Percentiles rank a stretch among this genome's conserved stretches.
phyloP scores from a whole-genome alignment of 2,329 filamentous ascomycete genomes.

The Aspergillus carbonarius region DNA sequence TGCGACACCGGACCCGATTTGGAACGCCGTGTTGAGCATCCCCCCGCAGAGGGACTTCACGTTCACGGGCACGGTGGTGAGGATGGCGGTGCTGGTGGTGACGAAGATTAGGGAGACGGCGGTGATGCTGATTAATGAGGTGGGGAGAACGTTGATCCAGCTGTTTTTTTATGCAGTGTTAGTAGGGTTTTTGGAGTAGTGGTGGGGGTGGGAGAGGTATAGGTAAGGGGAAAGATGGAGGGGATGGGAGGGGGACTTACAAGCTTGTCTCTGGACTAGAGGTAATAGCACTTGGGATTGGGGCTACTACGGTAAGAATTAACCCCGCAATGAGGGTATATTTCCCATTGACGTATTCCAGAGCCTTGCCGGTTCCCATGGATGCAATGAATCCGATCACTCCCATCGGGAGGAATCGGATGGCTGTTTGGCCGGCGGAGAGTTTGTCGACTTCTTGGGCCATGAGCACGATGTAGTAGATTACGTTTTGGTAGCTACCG shows the following conservation, averaged over 20 bases:
- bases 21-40: slow-evolving; percentile 47
- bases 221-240: no score
- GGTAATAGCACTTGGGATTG: slow-evolving; percentile 35
- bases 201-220: no score
- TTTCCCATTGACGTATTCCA: slow-evolving; percentile 42
- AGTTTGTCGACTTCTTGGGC: slow-evolving; percentile 43
- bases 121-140: slow-evolving; percentile 41
- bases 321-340: slow-evolving; percentile 38
- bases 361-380: slow-evolving; percentile 35
- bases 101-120: slow-evolving; percentile 45
- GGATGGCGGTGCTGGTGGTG: slow-evolving; percentile 43
- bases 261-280: slow-evolving; percentile 23
- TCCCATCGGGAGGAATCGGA: slow-evolving; percentile 46
- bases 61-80: slow-evolving; percentile 42
- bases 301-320: slow-evolving; percentile 37
- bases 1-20: slow-evolving; percentile 44
- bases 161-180: slow-evolving; percentile 21
- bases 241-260: slow-evolving; percentile 18
- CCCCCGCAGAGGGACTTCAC: slow-evolving; percentile 44
- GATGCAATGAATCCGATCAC: slow-evolving; percentile 39
- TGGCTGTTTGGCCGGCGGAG: slow-evolving; percentile 40
- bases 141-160: slow-evolving; percentile 43
- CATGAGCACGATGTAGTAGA: slow-evolving; percentile 46
- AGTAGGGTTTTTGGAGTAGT: background rate
- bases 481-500: slow-evolving; percentile 44